Evolutionary conservation across 169 alveolate species (phyloP), one percentile per base, ranked within the genome.

Genomic region (Eimeria sp.): DNA sequence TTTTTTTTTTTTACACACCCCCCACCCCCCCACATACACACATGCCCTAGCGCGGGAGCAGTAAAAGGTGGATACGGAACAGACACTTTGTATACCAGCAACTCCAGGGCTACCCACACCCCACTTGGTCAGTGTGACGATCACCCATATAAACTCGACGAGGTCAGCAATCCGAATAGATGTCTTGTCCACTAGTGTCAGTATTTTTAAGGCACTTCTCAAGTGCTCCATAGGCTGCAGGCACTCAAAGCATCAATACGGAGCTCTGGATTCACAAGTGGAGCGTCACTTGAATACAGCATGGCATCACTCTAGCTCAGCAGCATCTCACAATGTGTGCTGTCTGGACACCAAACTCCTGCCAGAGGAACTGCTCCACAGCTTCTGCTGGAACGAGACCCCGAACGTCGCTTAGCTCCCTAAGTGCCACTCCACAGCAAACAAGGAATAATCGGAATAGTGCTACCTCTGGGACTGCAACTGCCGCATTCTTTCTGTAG

Each of bases 341-440:
- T 61, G 94, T 65, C 61, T 61, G 94, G 63, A 87, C 47, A 65
- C 72, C 94, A 87, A 87, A 65, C 83, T 22, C 47, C 13, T 87
- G 84, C 94, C 94, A 87, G 72, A 87, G 94, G 27, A 87, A 45
- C 25, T 87, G 94, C n/a, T 87, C 94, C 94, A 87, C 94, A 65
- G 63, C 4, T 65, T 87, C 70, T 25, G 83, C 94, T 58, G 94
- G 83, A 25, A 87, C 94, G 25, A 87, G 82, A 27, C 94, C 94
- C n/a, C 83, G 78, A 14, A 14, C 94, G 82, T 87, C 94, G 84
- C 80, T 45, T 10, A 63, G 82, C 82, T 87, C 94, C 94, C 94
- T 87, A 27, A 10, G 94, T 25, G 30, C 67, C 94, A 63, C 27
- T 87, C 61, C 45, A 63, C 83, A 87, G n/a, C 94, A 25, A 65